Evolutionary conservation across 495 filamentous ascomycete genomes (phyloP).

Genomic region (Aspergillus bridgeri): DNA sequence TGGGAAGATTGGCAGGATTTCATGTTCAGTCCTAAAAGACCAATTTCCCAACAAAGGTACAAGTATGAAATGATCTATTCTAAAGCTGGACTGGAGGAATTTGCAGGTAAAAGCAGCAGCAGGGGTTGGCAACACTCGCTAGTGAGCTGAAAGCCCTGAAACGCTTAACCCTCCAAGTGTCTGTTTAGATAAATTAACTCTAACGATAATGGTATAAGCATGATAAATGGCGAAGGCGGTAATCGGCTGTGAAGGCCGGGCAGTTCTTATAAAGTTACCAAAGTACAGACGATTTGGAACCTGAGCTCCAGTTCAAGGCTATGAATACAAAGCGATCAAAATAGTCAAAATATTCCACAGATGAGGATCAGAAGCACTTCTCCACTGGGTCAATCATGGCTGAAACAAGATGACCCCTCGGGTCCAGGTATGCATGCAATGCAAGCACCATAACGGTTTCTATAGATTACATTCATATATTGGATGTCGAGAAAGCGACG

Average conservation of each 20-base stretch:
- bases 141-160: not conserved
- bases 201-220: not conserved
- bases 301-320: not conserved
- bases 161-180: not conserved
- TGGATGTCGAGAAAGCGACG: not conserved
- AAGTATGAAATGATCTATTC: not conserved
- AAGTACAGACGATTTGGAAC: not conserved
- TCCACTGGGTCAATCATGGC: not conserved
- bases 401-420: not conserved
- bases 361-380: not conserved
- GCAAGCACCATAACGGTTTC: too few species aligned
- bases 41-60: not conserved
- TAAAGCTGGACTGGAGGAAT: not conserved
- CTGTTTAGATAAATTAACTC: not conserved
- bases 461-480: not conserved
- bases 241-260: too few species aligned
- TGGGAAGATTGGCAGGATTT: not conserved
- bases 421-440: not conserved
- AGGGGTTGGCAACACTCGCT: not conserved
- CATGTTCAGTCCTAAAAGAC: too few species aligned
- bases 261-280: too few species aligned
- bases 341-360: not conserved
- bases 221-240: not conserved
- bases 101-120: not conserved
- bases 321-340: not conserved